Evolutionary conservation across 805 yeast genomes (phyloP), one percentile per base, ranked within the genome.

Genomic region (Candida boleticola): DNA sequence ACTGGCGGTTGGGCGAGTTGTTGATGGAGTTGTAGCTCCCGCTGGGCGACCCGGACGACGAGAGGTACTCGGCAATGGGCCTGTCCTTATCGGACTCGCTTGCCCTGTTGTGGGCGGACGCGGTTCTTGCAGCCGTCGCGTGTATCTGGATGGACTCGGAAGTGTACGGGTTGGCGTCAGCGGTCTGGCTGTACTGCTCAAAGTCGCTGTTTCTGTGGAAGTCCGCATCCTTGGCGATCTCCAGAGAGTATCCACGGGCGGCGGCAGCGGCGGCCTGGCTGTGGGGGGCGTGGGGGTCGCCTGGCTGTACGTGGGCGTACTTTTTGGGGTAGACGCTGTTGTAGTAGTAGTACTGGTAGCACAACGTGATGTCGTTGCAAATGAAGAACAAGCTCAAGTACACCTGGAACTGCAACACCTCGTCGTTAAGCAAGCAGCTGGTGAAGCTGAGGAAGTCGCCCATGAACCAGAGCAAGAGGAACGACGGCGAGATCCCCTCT

Each of bases 401-500:
- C 3, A 70, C 40, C 44, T 70, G 75, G 45, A 69, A 70, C 44
- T 51, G 46, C 37, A 70, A 53, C 22, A 66, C 73, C 11, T 51
- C 62, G 29, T 63, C 68, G 44, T 65, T 70, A 19, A 68, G 45
- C 23, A 69, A 47, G 47, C 74, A 68, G 46, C 73, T 67, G 21
- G 70, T 53, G 17, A 82, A 67, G 48, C 80, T 80, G 11, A 82
- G 56, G 25, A 72, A 59, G 53, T 82, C 88, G 7, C 90, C 92
- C 41, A 71, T 54, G 46, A 80, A 73, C 89, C 89, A 84, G 43
- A 79, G 73, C 9, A 71, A 47, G 3, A 84, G 69, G 49, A 84
- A 84, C 4, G 72, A 70, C 25, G 77, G 68, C 10, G 87, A 79
- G 18, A 84, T 68, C 2, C 90, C 90, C 16, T 78, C 86, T 3